Evolutionary conservation across 352 stramenopile genomes (phyloP).

Genomic region (Phytophthora podocarpi): DNA sequence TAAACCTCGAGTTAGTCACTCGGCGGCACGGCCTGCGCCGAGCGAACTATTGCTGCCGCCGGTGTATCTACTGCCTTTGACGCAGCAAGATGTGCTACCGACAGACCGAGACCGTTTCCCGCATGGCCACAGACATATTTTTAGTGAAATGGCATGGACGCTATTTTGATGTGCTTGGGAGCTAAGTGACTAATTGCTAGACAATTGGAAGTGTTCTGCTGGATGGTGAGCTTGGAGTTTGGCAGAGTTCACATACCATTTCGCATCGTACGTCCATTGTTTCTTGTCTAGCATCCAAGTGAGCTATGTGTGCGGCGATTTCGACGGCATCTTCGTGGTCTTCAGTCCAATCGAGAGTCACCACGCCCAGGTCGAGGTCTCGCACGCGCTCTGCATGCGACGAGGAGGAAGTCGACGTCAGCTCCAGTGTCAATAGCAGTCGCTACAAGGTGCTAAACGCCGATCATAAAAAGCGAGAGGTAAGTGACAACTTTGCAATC

Average conservation of each 20-base stretch:
- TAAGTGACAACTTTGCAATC: conserved; percentile 6
- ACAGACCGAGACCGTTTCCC: conserved; percentile 16
- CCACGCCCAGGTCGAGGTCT: conserved; percentile 13
- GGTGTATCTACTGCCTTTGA: conserved; percentile 22
- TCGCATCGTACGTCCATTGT: not conserved
- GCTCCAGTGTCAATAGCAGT: conserved; percentile 7
- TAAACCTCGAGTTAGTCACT: conserved; percentile 1
- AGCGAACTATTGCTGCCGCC: conserved; percentile 21
- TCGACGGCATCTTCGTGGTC: conserved; percentile 17
- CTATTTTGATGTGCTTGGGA: conserved; percentile 26
- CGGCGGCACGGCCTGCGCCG: conserved; percentile 1
- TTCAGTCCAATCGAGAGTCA: conserved; percentile 17
- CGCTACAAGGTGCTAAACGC: conserved; percentile 53
- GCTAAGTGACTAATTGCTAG: conserved; percentile 31
- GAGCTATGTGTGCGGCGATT: conserved; percentile 18
- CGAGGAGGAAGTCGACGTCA: conserved; percentile 17
- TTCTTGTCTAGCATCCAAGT: conserved; percentile 6
- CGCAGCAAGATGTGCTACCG: conserved; percentile 29
- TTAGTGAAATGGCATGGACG: conserved; percentile 17
- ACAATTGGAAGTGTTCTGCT: conserved; percentile 10
- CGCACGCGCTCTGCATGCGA: conserved; percentile 5
- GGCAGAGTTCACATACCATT: conserved; percentile 4
- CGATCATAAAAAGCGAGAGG: conserved; percentile 42
- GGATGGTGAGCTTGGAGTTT: not conserved
- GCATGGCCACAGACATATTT: conserved; percentile 20